Percentiles rank a stretch among this genome's conserved stretches.
Evolutionary conservation across 169 alveolate species (phyloP).

Genomic region (Plasmodium cynomolgi): DNA sequence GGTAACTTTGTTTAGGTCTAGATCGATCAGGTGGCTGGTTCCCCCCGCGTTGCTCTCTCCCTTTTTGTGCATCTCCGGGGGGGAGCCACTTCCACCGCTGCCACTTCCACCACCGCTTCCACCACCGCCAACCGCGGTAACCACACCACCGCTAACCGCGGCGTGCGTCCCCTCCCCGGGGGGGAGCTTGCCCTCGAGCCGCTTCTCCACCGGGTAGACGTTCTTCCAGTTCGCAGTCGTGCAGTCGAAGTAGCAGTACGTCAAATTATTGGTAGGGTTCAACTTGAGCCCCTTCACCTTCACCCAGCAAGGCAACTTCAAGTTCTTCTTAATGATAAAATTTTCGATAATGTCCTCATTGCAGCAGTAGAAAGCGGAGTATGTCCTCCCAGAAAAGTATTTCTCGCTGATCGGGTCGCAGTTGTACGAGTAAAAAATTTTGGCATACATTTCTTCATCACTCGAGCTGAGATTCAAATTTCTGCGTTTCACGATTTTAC

Average conservation of each 20-base stretch:
- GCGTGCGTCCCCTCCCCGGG: not conserved
- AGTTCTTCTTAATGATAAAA: slow-evolving; percentile 51
- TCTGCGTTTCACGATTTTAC: slow-evolving; percentile 48
- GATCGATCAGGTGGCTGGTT: not conserved
- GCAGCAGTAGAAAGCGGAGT: slow-evolving; percentile 61
- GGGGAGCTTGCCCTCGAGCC: not conserved
- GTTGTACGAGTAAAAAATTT: slow-evolving; percentile 50
- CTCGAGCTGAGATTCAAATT: slow-evolving; percentile 25
- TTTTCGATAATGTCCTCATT: slow-evolving; percentile 68
- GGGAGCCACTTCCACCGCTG: not conserved
- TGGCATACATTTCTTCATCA: slow-evolving; percentile 63
- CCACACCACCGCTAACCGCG: not conserved
- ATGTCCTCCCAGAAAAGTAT: slow-evolving; percentile 30
- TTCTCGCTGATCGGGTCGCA: slow-evolving; percentile 44
- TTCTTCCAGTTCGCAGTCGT: slow-evolving; percentile 6
- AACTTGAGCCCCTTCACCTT: slow-evolving; percentile 32
- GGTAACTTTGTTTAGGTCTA: slow-evolving; percentile 37
- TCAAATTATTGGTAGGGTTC: slow-evolving; percentile 20
- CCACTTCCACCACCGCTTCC: not conserved
- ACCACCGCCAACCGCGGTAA: not conserved
- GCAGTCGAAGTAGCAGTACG: slow-evolving; percentile 70
- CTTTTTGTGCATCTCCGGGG: slow-evolving; percentile 13
- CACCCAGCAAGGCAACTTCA: slow-evolving; percentile 71
- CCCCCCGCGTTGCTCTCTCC: not conserved
- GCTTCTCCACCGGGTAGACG: slow-evolving; percentile 27